Percentiles rank a stretch among this genome's conserved stretches.
These are phyloP conservation scores for Bocquillonia castaneifolia DNA, from an alignment of 441 rosid genomes.

Conservation along the genomic window DNA sequence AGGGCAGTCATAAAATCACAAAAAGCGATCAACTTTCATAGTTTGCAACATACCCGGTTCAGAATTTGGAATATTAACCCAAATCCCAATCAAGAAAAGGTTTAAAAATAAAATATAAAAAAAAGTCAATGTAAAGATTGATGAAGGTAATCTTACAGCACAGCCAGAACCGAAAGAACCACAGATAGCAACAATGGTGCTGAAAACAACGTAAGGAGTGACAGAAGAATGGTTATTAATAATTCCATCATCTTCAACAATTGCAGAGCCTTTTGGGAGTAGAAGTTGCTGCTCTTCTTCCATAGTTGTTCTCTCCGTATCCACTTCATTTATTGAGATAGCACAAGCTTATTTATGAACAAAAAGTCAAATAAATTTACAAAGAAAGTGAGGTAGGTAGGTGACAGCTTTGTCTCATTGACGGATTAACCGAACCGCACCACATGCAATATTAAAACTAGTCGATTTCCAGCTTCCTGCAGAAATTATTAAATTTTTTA, in stretches of 20 bases:
- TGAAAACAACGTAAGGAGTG: constrained; percentile 19
- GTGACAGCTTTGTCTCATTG: no score
- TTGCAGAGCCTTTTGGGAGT: background rate
- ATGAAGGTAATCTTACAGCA: constrained; percentile 31
- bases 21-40: background rate
- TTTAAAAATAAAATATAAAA: no score
- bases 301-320: background rate
- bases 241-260: background rate
- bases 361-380: no score
- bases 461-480: no score
- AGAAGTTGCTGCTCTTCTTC: background rate
- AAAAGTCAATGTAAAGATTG: background rate
- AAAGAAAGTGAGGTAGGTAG: no score
- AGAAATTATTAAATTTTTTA: no score
- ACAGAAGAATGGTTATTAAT: background rate
- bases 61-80: background rate
- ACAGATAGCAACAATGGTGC: constrained; percentile 27
- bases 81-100: background rate
- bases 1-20: background rate
- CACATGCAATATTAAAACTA: no score
- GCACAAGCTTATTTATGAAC: no score
- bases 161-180: constrained; percentile 43
- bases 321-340: no score
- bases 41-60: background rate
- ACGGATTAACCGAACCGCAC: no score